These are phyloP conservation scores for Aspergillus sclerotialis DNA, from an alignment of 2,329 filamentous ascomycete species.

Conservation along the genomic window DNA sequence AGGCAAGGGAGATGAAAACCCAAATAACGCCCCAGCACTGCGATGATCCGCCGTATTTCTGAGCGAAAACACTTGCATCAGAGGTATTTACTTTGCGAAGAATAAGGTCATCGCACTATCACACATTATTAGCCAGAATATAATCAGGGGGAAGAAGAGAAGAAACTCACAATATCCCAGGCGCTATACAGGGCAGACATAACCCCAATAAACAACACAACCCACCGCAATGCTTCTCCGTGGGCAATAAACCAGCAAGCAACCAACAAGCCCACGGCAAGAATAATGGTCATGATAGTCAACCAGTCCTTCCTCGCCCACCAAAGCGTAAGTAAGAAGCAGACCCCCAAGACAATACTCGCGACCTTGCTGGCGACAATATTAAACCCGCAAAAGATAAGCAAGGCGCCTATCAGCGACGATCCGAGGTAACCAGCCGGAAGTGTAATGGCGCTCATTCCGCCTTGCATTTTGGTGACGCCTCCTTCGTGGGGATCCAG, in stretches of 20 bases:
- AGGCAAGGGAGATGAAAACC: slow-evolving; percentile 62
- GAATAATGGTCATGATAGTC: slow-evolving; percentile 62
- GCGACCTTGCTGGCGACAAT: slow-evolving; percentile 76
- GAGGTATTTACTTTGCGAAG: slow-evolving; percentile 72
- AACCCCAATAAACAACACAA: slow-evolving; percentile 71
- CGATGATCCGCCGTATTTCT: slow-evolving; percentile 70
- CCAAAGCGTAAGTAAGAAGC: slow-evolving; percentile 73
- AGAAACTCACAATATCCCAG: slow-evolving; percentile 65
- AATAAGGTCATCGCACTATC: slow-evolving; percentile 68
- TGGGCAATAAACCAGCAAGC: slow-evolving; percentile 76
- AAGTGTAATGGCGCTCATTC: slow-evolving; percentile 62
- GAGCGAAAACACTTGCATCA: slow-evolving; percentile 71
- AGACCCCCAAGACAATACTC: slow-evolving; percentile 63
- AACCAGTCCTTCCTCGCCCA: slow-evolving; percentile 75
- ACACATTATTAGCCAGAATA: slow-evolving; percentile 1
- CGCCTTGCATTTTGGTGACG: slow-evolving; percentile 70
- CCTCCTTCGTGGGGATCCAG: slow-evolving; percentile 71
- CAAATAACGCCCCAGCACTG: slow-evolving; percentile 77
- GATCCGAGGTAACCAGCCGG: slow-evolving; percentile 74
- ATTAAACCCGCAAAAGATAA: slow-evolving; percentile 75
- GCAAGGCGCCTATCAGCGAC: slow-evolving; percentile 66
- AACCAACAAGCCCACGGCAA: slow-evolving; percentile 63
- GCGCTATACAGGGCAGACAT: slow-evolving; percentile 76
- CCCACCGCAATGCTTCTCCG: slow-evolving; percentile 64
- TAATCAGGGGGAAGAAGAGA: slow-evolving; percentile 3